These are phyloP conservation scores for Monosporascus sp. DNA, from an alignment of 2,329 filamentous ascomycete genomes.

Conservation along the genomic window DNA sequence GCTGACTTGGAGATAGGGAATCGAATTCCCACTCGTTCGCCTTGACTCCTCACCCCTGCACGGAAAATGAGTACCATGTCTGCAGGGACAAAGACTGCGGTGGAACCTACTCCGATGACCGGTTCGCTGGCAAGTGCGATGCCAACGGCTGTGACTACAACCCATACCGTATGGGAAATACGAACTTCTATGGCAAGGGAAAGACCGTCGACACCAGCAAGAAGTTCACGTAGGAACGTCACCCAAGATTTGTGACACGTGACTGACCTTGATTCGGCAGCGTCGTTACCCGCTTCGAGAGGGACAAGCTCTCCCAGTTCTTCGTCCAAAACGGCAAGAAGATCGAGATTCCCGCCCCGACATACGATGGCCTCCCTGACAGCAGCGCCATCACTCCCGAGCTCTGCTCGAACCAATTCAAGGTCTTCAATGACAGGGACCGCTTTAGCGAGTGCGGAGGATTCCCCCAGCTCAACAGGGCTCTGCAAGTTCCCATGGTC, in stretches of 20 bases:
- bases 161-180: constrained; percentile 58
- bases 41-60: constrained; percentile 58
- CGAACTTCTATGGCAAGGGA: constrained; percentile 54
- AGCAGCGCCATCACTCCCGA: constrained; percentile 40
- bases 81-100: constrained; percentile 44
- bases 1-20: constrained; percentile 28
- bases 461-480: constrained; percentile 44
- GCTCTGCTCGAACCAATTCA: constrained; percentile 51
- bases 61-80: constrained; percentile 38
- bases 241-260: not conserved
- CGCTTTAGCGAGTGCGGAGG: constrained; percentile 50
- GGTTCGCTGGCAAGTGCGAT: constrained; percentile 57
- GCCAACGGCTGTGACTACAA: constrained; percentile 64
- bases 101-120: constrained; percentile 41
- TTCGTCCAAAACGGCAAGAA: constrained; percentile 56
- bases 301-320: constrained; percentile 45
- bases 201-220: constrained; percentile 51
- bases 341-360: constrained; percentile 33
- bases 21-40: constrained; percentile 58
- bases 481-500: constrained; percentile 52
- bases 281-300: constrained; percentile 53
- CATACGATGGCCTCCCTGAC: constrained; percentile 21
- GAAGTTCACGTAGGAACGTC: constrained; percentile 41
- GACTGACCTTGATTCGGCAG: constrained; percentile 4
- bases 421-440: constrained; percentile 45